phyloP scores from a whole-genome alignment of 192 early-diverging fungal genomes.

The Coemansia biformis region DNA sequence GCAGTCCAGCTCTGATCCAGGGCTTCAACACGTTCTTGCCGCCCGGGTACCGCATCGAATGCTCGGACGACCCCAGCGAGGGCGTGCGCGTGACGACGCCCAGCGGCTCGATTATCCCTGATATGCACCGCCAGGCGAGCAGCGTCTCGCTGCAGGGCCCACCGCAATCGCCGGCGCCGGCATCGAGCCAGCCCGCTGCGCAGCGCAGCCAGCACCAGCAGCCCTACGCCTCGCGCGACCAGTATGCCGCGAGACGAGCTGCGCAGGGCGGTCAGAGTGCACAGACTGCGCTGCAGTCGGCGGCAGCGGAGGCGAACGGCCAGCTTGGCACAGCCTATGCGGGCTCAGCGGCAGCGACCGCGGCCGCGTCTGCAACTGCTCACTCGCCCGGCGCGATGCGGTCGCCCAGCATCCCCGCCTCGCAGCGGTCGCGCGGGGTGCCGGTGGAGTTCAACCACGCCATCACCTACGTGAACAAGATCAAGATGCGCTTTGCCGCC shows the following conservation, averaged over 20 bases:
- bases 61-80: slow-evolving; percentile 73
- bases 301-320: slow-evolving; percentile 5
- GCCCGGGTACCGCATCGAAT: slow-evolving; percentile 95
- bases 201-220: slow-evolving; percentile 18
- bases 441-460: slow-evolving; percentile 98
- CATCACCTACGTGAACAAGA: slow-evolving; percentile 99
- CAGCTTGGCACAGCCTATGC: neutral
- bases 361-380: slow-evolving; percentile 5
- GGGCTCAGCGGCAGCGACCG: neutral
- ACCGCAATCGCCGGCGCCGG: slow-evolving; percentile 16
- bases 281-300: slow-evolving; percentile 6
- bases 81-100: slow-evolving; percentile 87
- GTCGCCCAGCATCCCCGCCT: slow-evolving; percentile 22
- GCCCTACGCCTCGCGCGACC: slow-evolving; percentile 16
- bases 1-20: slow-evolving; percentile 82
- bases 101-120: slow-evolving; percentile 51
- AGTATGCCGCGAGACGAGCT: slow-evolving; percentile 22
- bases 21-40: slow-evolving; percentile 99
- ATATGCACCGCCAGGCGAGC: slow-evolving; percentile 26
- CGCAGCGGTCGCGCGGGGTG: slow-evolving; percentile 51
- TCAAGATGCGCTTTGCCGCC: slow-evolving; percentile 91
- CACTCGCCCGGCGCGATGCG: slow-evolving; percentile 28
- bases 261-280: neutral
- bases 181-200: slow-evolving; percentile 2
- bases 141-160: neutral